A percentile compares a stretch with the other conserved stretches of the same genome.
Conservation (phyloP, 805 yeast species). For the Candida koratica region DNA sequence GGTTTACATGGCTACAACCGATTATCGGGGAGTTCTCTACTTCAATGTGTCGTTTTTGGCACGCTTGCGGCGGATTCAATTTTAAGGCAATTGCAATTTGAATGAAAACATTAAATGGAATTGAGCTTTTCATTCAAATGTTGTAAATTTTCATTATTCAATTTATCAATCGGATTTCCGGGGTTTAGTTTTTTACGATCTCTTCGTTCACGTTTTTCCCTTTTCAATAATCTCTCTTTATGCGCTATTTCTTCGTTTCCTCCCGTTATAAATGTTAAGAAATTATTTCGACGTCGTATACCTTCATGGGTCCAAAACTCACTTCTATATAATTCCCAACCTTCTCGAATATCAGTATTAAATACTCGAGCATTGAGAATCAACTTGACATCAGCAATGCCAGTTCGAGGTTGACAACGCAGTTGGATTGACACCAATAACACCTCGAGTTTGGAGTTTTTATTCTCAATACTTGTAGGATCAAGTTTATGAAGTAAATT, state of each 20-base stretch:
- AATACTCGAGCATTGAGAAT: slow-evolving; percentile 79
- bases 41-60: slow-evolving; percentile 42
- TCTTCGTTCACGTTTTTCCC: slow-evolving; percentile 38
- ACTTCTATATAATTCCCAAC: slow-evolving; percentile 90
- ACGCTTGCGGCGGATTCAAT: not conserved
- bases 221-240: slow-evolving; percentile 28
- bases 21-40: slow-evolving; percentile 40
- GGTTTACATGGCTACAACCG: slow-evolving; percentile 45
- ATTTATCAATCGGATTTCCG: slow-evolving; percentile 12
- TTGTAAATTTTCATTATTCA: slow-evolving; percentile 16
- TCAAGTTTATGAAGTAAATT: slow-evolving; percentile 31
- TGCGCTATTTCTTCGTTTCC: slow-evolving; percentile 15
- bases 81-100: no score
- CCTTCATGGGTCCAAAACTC: slow-evolving; percentile 92
- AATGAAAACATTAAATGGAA: no score
- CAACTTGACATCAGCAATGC: slow-evolving; percentile 70
- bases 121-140: slow-evolving; percentile 13
- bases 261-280: slow-evolving; percentile 28
- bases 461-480: slow-evolving; percentile 30
- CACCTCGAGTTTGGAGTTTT: slow-evolving; percentile 32
- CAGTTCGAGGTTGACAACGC: slow-evolving; percentile 59
- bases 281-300: slow-evolving; percentile 47
- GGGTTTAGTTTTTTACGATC: slow-evolving; percentile 30
- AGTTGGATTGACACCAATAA: slow-evolving; percentile 39
- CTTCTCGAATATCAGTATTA: slow-evolving; percentile 78